phyloP scores from a whole-genome alignment of 2,329 filamentous ascomycete species.

The Byssochlamys sp. region DNA sequence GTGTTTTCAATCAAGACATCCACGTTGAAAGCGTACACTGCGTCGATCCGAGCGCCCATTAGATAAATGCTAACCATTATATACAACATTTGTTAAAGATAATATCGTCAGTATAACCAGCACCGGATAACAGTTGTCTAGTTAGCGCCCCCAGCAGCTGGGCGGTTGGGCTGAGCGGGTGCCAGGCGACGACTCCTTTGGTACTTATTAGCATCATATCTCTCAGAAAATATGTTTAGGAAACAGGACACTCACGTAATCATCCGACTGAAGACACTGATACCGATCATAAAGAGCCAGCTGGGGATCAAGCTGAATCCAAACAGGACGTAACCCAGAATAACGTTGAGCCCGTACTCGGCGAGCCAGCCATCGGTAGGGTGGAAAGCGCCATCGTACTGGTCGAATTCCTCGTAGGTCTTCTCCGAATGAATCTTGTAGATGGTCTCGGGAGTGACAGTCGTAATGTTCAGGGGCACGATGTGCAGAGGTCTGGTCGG shows the following conservation, averaged over 20 bases:
- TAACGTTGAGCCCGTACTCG: constrained; percentile 43
- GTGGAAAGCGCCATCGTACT: constrained; percentile 52
- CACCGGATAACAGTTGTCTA: constrained; percentile 11
- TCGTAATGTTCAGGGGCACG: constrained; percentile 49
- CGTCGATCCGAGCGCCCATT: constrained; percentile 3
- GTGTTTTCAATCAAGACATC: constrained; percentile 7
- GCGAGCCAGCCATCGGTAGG: constrained; percentile 51
- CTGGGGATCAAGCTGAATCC: constrained; percentile 50
- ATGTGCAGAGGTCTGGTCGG: constrained; percentile 45
- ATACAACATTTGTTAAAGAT: constrained; percentile 18
- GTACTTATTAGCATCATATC: not conserved
- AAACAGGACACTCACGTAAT: constrained; percentile 46
- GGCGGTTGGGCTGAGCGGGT: constrained; percentile 5
- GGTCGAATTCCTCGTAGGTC: constrained; percentile 41
- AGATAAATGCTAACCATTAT: constrained; percentile 17
- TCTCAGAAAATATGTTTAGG: not conserved
- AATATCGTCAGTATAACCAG: constrained; percentile 5
- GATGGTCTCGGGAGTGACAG: constrained; percentile 47
- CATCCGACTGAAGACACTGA: constrained; percentile 51
- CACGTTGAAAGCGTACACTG: constrained; percentile 3
- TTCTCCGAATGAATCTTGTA: constrained; percentile 49
- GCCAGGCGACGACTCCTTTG: constrained; percentile 20
- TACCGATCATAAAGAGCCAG: constrained; percentile 56
- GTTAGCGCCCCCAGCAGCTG: constrained; percentile 9
- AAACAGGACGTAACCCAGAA: constrained; percentile 49